These are phyloP conservation scores for Penicillium sp. DNA, from an alignment of 2,329 filamentous ascomycete species.

Conservation along the genomic window DNA sequence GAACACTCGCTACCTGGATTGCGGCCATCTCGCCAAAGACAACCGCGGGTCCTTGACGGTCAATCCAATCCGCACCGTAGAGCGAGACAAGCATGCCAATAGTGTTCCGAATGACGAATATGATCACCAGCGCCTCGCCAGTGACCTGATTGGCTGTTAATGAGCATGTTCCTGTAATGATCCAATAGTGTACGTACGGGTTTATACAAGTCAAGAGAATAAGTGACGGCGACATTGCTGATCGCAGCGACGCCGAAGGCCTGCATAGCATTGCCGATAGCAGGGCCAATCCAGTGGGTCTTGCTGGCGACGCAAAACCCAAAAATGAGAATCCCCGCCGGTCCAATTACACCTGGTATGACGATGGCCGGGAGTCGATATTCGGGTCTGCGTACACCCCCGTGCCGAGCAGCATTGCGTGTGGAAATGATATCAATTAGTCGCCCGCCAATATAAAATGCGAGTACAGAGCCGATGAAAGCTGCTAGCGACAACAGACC, in stretches of 20 bases:
- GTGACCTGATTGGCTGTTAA: constrained; percentile 17
- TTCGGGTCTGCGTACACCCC: constrained; percentile 25
- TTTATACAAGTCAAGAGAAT: constrained; percentile 27
- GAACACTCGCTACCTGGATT: constrained; percentile 23
- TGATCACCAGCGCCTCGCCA: constrained; percentile 28
- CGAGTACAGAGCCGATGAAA: constrained; percentile 27
- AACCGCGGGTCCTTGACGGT: constrained; percentile 18
- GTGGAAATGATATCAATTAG: constrained; percentile 32
- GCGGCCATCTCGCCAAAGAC: constrained; percentile 31
- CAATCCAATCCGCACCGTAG: constrained; percentile 28
- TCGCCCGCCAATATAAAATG: constrained; percentile 30
- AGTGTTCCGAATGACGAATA: constrained; percentile 30
- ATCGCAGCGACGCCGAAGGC: constrained; percentile 30
- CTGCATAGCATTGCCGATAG: constrained; percentile 29
- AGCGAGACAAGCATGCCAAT: constrained; percentile 30
- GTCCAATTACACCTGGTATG: constrained; percentile 26
- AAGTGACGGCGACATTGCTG: constrained; percentile 30
- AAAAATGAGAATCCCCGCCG: constrained; percentile 27
- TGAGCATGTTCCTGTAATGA: neutral
- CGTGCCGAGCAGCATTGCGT: constrained; percentile 22
- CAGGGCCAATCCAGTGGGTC: constrained; percentile 27
- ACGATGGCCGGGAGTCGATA: constrained; percentile 30
- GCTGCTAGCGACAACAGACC: constrained; percentile 29
- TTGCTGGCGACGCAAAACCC: constrained; percentile 25
- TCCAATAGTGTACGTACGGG: constrained; percentile 14